Percentiles rank a stretch among this genome's conserved stretches.
These are phyloP conservation scores for Carex cristatella DNA, from an alignment of 176 grass and related monocot species.

Conservation along the genomic window DNA sequence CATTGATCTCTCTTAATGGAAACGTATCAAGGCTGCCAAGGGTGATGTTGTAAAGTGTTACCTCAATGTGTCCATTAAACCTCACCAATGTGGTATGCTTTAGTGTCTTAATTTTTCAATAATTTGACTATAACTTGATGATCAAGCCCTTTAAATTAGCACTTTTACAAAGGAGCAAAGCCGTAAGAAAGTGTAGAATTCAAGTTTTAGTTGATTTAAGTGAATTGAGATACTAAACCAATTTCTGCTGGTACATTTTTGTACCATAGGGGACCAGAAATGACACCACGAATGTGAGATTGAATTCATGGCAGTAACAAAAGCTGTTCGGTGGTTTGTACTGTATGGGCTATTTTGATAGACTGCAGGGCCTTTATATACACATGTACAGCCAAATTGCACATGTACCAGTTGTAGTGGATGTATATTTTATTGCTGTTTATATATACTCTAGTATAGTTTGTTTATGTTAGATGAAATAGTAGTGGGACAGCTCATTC, in stretches of 20 bases:
- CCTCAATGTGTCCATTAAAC: not conserved
- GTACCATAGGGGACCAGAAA: not conserved
- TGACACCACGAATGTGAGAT: not conserved
- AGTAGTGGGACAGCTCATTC: constrained; percentile 24
- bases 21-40: not conserved
- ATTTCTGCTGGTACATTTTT: constrained; percentile 4
- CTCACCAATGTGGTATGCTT: not conserved
- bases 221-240: not conserved
- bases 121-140: not conserved
- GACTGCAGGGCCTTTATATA: not conserved
- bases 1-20: not conserved
- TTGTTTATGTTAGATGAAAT: constrained; percentile 11
- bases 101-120: not conserved
- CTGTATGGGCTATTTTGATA: not conserved
- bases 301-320: not conserved
- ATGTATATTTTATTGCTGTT: constrained; percentile 13
- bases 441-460: not conserved
- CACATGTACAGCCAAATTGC: constrained; percentile 3
- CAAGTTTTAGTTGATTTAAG: not conserved
- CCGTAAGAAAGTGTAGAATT: not conserved
- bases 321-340: not conserved
- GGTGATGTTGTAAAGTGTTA: not conserved
- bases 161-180: not conserved
- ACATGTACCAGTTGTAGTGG: not conserved
- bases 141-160: not conserved